Evolutionary conservation across 768 basidiomycete genomes (phyloP).

Genomic region (Cantharellus cinnabarinus): DNA sequence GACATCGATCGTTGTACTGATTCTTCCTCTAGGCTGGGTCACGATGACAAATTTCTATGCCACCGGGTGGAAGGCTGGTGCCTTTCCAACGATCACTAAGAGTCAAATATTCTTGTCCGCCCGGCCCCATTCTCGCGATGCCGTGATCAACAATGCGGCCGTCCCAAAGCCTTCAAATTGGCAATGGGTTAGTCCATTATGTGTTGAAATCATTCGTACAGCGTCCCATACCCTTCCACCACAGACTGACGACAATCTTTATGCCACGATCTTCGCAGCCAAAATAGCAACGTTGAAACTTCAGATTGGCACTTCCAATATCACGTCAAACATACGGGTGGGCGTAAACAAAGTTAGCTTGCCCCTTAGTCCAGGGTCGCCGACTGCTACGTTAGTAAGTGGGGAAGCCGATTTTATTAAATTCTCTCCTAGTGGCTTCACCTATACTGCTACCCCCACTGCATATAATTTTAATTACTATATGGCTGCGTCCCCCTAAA

Average conservation of each 20-base stretch:
- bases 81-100: constrained; percentile 33
- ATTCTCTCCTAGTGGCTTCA: constrained; percentile 30
- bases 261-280: constrained; percentile 46
- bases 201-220: background rate
- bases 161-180: constrained; percentile 36
- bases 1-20: background rate
- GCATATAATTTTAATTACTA: constrained; percentile 44
- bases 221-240: constrained; percentile 1
- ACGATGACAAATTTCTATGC: constrained; percentile 42
- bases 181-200: constrained; percentile 26
- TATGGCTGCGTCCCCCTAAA: background rate
- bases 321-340: constrained; percentile 29
- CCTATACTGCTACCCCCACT: constrained; percentile 31
- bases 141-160: constrained; percentile 17
- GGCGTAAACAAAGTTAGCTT: constrained; percentile 45
- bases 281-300: constrained; percentile 37
- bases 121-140: constrained; percentile 39
- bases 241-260: constrained; percentile 43
- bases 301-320: constrained; percentile 25
- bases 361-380: constrained; percentile 30
- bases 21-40: background rate
- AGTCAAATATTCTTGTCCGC: constrained; percentile 52
- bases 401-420: background rate
- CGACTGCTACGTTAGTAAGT: constrained; percentile 17
- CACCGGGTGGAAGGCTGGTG: constrained; percentile 49